Evolutionary conservation across 2,329 filamentous ascomycete species (phyloP).

Genomic region (Venturia effusa): DNA sequence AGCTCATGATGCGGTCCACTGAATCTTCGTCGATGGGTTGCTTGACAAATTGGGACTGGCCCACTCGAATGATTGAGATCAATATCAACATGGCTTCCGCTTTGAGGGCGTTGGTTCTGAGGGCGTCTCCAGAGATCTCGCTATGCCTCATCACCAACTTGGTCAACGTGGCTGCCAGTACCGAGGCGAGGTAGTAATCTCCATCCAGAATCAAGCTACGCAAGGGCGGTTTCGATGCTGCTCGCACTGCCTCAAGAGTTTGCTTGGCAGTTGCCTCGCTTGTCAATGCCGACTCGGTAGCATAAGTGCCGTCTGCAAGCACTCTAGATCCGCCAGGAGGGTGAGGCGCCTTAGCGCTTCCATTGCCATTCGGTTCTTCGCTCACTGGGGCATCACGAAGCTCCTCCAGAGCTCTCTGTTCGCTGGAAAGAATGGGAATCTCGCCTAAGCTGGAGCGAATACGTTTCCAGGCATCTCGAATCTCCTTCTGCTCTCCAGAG

Average conservation of each 20-base stretch:
- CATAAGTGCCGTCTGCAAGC: slow-evolving; percentile 92
- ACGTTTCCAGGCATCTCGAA: slow-evolving; percentile 91
- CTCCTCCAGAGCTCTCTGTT: slow-evolving; percentile 86
- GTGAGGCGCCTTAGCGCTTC: slow-evolving; percentile 62
- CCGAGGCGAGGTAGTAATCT: slow-evolving; percentile 79
- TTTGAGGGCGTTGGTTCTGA: slow-evolving; percentile 58
- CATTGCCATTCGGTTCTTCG: slow-evolving; percentile 51
- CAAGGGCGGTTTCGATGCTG: slow-evolving; percentile 89
- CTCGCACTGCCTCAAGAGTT: slow-evolving; percentile 90
- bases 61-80: slow-evolving; percentile 96
- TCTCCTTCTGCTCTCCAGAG: slow-evolving; percentile 73
- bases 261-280: slow-evolving; percentile 84
- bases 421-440: slow-evolving; percentile 91
- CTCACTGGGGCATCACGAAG: slow-evolving; percentile 56
- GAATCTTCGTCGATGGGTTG: slow-evolving; percentile 96
- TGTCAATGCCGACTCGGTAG: slow-evolving; percentile 90
- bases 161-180: slow-evolving; percentile 89
- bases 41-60: slow-evolving; percentile 98
- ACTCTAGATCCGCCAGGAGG: slow-evolving; percentile 84
- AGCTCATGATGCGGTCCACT: slow-evolving; percentile 97
- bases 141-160: slow-evolving; percentile 97
- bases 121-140: slow-evolving; percentile 76
- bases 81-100: slow-evolving; percentile 99
- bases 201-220: slow-evolving; percentile 82
- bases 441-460: slow-evolving; percentile 90